Evolutionary conservation across 2,329 filamentous ascomycete genomes (phyloP).

Genomic region (Aureobasidium subglaciale): DNA sequence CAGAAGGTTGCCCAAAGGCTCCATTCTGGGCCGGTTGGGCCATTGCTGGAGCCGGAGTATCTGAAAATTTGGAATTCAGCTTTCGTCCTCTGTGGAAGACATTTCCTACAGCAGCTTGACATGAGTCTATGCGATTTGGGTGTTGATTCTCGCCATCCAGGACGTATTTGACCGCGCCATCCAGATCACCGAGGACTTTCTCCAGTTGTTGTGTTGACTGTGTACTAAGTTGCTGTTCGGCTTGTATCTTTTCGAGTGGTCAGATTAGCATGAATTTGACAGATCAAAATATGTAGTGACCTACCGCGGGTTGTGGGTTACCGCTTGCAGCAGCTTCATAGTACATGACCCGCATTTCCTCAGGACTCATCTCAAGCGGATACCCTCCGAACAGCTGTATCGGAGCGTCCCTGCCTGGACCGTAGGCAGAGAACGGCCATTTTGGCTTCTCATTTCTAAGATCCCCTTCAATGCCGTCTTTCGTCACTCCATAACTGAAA

Average conservation of each 20-base stretch:
- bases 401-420: conserved; percentile 67
- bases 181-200: conserved; percentile 59
- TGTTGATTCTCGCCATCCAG: conserved; percentile 60
- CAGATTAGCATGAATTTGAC: not conserved
- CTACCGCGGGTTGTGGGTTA: conserved; percentile 49
- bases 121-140: conserved; percentile 66
- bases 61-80: conserved; percentile 24
- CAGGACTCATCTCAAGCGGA: conserved; percentile 74
- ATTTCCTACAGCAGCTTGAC: conserved; percentile 33
- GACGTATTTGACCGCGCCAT: conserved; percentile 66
- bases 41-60: not conserved
- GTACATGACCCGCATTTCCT: conserved; percentile 71
- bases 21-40: not conserved
- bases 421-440: conserved; percentile 86
- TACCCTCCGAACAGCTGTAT: conserved; percentile 76
- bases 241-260: conserved; percentile 36
- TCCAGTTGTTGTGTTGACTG: conserved; percentile 66
- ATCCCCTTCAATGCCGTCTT: conserved; percentile 57
- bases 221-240: conserved; percentile 55
- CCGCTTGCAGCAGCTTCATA: conserved; percentile 59
- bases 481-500: conserved; percentile 47
- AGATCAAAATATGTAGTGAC: conserved; percentile 10
- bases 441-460: conserved; percentile 63
- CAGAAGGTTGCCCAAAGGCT: conserved; percentile 20
- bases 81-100: conserved; percentile 2